phyloP scores from a whole-genome alignment of 2,329 filamentous ascomycete species.

The Pseudogymnoascus destructans region DNA sequence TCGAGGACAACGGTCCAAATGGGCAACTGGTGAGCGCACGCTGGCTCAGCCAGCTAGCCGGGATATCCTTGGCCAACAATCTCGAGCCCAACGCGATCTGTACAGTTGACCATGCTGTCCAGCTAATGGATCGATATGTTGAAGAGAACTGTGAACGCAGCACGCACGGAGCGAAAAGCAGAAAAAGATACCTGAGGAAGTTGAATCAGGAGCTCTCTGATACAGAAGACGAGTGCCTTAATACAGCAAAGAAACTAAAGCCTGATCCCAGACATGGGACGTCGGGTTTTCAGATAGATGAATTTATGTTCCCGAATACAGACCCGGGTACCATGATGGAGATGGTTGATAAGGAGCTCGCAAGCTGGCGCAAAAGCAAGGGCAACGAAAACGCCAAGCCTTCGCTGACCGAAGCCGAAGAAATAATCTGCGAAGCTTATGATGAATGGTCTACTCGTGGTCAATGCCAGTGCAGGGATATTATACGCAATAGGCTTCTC shows the following conservation, averaged over 20 bases:
- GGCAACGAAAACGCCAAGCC: neutral
- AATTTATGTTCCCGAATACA: neutral
- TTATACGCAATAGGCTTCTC: neutral
- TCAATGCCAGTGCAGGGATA: neutral
- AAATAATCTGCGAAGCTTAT: rapidly evolving
- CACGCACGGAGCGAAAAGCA: neutral
- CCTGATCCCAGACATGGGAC: neutral
- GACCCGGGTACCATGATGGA: neutral
- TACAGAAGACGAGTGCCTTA: neutral
- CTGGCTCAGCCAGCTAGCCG: neutral
- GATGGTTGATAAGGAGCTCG: neutral
- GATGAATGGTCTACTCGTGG: neutral
- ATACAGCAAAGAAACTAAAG: neutral
- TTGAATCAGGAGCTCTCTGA: neutral
- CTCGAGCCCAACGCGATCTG: neutral
- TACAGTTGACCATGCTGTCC: neutral
- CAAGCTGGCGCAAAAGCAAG: neutral
- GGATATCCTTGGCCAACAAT: neutral
- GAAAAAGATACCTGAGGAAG: neutral
- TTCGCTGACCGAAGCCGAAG: neutral
- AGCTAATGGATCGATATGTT: neutral
- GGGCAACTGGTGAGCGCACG: neutral
- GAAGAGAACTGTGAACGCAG: neutral
- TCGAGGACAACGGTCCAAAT: neutral
- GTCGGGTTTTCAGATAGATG: neutral